phyloP scores from a whole-genome alignment of 2,329 filamentous ascomycete species.

The Malbranchea zuffiana region DNA sequence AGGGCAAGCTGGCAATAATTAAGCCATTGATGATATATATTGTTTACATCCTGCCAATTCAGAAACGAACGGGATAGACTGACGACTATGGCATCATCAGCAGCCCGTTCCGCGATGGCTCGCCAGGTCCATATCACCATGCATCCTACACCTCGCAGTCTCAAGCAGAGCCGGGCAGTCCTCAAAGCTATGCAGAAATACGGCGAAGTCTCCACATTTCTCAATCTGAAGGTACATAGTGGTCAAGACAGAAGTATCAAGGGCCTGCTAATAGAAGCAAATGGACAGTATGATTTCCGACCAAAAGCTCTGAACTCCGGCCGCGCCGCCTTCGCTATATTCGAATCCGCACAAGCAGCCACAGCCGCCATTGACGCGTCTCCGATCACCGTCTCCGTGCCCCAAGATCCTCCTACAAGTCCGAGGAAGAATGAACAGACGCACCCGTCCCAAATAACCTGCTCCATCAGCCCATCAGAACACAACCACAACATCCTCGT shows the following conservation, averaged over 20 bases:
- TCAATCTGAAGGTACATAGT: constrained; percentile 26
- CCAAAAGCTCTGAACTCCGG: constrained; percentile 17
- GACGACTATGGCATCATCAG: constrained; percentile 8
- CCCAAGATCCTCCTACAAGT: constrained; percentile 18
- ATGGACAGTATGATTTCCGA: constrained; percentile 23
- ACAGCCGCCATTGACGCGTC: constrained; percentile 25
- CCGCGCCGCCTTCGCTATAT: constrained; percentile 25
- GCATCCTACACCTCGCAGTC: constrained; percentile 20
- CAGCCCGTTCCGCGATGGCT: constrained; percentile 5
- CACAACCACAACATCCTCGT: constrained; percentile 23
- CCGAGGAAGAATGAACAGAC: constrained; percentile 21
- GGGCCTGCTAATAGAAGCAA: neutral
- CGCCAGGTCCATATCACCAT: constrained; percentile 26
- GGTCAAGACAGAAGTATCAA: neutral
- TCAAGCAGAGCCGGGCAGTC: constrained; percentile 27
- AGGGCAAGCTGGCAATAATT: too few relatives aligned
- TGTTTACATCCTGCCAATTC: too few relatives aligned
- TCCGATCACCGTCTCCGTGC: constrained; percentile 21
- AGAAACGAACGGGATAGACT: too few relatives aligned
- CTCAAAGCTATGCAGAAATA: constrained; percentile 31
- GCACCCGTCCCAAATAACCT: constrained; percentile 21
- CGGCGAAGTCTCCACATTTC: constrained; percentile 32
- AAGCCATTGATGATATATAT: too few relatives aligned
- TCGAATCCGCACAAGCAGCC: constrained; percentile 28
- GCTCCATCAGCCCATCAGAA: constrained; percentile 20